Percentiles rank a stretch among this genome's conserved stretches.
These are phyloP conservation scores for Zygosaccharomyces pseudorouxii DNA, from an alignment of 805 yeast genomes.

Conservation along the genomic window DNA sequence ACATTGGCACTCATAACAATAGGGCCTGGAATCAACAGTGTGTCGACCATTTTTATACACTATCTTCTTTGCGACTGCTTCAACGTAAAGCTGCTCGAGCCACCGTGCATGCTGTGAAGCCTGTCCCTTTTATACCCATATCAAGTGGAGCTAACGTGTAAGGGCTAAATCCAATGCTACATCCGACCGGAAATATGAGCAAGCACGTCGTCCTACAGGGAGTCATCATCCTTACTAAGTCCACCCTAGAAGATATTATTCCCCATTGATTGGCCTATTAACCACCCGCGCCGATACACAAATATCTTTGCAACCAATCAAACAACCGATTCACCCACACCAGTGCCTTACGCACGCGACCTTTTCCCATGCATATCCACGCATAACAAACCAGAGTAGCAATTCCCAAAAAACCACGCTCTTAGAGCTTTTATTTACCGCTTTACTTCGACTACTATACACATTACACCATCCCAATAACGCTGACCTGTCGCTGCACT, in stretches of 20 bases:
- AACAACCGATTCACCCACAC: no score
- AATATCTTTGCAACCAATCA: no score
- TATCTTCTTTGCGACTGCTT: not conserved
- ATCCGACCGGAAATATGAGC: not conserved
- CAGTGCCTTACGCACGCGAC: no score
- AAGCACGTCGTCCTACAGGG: not conserved
- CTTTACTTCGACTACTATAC: slow-evolving; percentile 1
- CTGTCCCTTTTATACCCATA: not conserved
- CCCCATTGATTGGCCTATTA: no score
- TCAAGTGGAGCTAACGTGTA: not conserved
- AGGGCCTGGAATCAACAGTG: slow-evolving; percentile 78
- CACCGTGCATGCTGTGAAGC: not conserved
- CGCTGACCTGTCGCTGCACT: slow-evolving; percentile 5
- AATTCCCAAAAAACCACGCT: no score
- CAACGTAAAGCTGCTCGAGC: not conserved
- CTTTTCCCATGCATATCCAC: no score
- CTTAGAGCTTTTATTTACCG: not conserved
- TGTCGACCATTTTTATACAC: slow-evolving; percentile 9
- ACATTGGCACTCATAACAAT: slow-evolving; percentile 79
- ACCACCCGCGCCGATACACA: no score
- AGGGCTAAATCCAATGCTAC: not conserved
- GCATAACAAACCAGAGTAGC: no score
- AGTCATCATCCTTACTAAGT: not conserved
- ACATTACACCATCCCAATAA: slow-evolving; percentile 3
- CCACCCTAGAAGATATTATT: not conserved